Evolutionary conservation across 2,329 filamentous ascomycete genomes (phyloP), one percentile per base, ranked within the genome.

Genomic region (Diaporthe amygdali): DNA sequence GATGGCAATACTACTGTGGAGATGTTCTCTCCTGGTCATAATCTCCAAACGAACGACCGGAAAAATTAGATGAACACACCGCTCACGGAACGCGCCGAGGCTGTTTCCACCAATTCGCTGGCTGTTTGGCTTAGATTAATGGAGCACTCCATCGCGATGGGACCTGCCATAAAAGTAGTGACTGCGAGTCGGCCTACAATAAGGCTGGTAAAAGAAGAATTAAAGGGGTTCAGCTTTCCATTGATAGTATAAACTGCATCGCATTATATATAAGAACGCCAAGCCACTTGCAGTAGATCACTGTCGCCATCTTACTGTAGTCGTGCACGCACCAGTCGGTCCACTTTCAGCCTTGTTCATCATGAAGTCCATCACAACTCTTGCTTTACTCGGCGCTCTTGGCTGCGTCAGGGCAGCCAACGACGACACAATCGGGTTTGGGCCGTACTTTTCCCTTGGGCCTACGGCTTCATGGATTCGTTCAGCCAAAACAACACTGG

Each of bases 391-490:
- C 27, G 39, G 39, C 56, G 20, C 27, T 25, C 4, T 61, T n/a
- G 39, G 39, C 39, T 32, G 56, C 20, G 56, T 46, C 1, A 14
- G 20, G 56, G 56, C 56, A 2, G 56, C 39, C 17, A 9, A 61
- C 20, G 66, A 52, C 20, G 20, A 32, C 51, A 55, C 47, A 22
- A 30, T 55, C 17, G 49, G 47, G 5, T 68, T 69, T 14, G 67
- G 67, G 22, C 67, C 67, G 7, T 47, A 32, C 44, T 69, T 69
- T 22, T 61, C 52, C 15, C 20, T 63, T 4, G 67, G 67, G 3
- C 67, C 67, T 27, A 56, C 56, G 10, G 67, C 67, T 14, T 61
- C 67, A 6, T 69, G 55, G 37, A 69, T 69, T 41, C 67, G 67
- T 12, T 46, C 52, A 12, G 52, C 67, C 30, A 69, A 59, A 15